Evolutionary conservation across 352 stramenopile genomes (phyloP).

Genomic region (Vaucheria bursata): DNA sequence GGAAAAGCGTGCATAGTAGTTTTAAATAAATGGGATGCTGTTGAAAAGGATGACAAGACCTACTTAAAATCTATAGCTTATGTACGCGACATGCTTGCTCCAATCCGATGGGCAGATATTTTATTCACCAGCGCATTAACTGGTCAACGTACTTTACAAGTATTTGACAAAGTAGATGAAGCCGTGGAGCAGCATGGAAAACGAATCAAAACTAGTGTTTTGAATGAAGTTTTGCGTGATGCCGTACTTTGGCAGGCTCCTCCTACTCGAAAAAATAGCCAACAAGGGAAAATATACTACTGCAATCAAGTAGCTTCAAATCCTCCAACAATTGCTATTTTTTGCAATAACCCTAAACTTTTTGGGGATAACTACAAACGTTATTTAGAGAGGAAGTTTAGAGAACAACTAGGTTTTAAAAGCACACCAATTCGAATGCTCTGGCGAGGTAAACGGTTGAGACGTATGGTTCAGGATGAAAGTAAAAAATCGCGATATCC

Average conservation of each 20-base stretch:
- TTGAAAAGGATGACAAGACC: conserved; percentile 64
- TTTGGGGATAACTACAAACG: conserved; percentile 68
- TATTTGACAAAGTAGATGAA: conserved; percentile 64
- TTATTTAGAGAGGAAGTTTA: conserved; percentile 71
- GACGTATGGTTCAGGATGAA: conserved; percentile 35
- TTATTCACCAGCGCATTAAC: conserved; percentile 68
- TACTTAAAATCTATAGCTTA: conserved; percentile 50
- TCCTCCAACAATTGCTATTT: conserved; percentile 67
- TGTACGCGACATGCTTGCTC: conserved; percentile 41
- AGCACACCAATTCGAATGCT: conserved; percentile 40
- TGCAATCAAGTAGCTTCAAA: conserved; percentile 64
- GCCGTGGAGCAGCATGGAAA: conserved; percentile 58
- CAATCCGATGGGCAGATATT: conserved; percentile 60
- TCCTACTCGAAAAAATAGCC: conserved; percentile 58
- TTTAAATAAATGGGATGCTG: conserved; percentile 73
- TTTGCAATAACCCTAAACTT: conserved; percentile 68
- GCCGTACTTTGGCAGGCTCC: conserved; percentile 68
- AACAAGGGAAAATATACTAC: conserved; percentile 66
- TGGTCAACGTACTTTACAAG: conserved; percentile 55
- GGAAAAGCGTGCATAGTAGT: conserved; percentile 64
- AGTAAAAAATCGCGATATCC: conserved; percentile 16
- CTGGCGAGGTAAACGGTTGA: conserved; percentile 44
- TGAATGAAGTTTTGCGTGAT: conserved; percentile 71
- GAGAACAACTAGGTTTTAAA: conserved; percentile 52
- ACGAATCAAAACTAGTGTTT: conserved; percentile 62